Percentiles rank a stretch among this genome's conserved stretches.
Evolutionary conservation across 2,329 filamentous ascomycete species (phyloP).

Genomic region (Colletotrichum godetiae): DNA sequence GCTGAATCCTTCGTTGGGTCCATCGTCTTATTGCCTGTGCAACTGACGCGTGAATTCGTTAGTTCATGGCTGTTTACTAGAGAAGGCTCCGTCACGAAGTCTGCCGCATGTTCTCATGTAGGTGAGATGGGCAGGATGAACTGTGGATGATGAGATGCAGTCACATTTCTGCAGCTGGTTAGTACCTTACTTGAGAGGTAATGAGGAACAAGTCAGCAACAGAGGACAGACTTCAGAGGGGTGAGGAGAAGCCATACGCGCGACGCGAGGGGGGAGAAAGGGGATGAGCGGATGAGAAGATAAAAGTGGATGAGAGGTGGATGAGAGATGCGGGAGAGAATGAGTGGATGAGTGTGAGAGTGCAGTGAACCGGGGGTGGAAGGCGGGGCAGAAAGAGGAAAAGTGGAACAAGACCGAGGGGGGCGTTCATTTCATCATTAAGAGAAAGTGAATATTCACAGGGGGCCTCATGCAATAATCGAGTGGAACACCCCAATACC

Average conservation of each 20-base stretch:
- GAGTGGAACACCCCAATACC: not conserved
- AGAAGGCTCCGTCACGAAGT: not conserved
- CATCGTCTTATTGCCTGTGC: not conserved
- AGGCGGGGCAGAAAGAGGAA: not conserved
- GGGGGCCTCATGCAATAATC: not conserved
- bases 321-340: not conserved
- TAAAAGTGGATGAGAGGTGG: not conserved
- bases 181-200: not conserved
- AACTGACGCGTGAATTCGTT: not conserved
- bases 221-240: not conserved
- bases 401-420: constrained; percentile 1
- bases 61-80: not conserved
- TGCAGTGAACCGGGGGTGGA: constrained; percentile 13
- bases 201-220: not conserved
- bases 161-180: constrained; percentile 15
- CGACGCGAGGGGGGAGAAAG: not conserved
- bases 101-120: constrained; percentile 20
- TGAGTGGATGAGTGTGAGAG: constrained; percentile 7
- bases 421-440: not conserved
- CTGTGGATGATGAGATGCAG: constrained; percentile 22
- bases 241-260: not conserved
- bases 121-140: constrained; percentile 23
- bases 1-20: not conserved
- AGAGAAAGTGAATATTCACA: constrained; percentile 12
- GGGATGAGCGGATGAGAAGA: constrained; percentile 1